Percentiles rank a stretch among this genome's conserved stretches.
Evolutionary conservation across 257 asterid species (phyloP).

Genomic region (Nicotiana otophora): DNA sequence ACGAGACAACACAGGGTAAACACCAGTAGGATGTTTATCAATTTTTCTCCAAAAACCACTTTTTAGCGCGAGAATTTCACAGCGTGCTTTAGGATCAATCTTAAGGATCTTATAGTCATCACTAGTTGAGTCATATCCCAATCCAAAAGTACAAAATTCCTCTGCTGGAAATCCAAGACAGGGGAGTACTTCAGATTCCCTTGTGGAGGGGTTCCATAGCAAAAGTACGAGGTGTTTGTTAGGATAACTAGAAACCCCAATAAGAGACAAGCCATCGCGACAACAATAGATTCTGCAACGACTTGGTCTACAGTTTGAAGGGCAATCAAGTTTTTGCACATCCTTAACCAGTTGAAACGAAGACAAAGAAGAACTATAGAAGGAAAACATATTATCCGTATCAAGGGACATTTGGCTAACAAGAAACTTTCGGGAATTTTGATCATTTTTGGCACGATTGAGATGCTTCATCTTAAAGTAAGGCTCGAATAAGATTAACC

Average conservation of each 20-base stretch:
- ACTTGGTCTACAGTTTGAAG: not conserved
- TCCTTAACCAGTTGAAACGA: not conserved
- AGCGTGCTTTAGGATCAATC: not conserved
- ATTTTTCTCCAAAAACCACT: not conserved
- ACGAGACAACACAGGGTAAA: not conserved
- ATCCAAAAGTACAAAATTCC: not conserved
- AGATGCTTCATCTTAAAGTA: slow-evolving; percentile 14
- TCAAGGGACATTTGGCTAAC: not conserved
- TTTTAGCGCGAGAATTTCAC: not conserved
- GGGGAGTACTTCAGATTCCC: not conserved
- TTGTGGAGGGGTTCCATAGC: not conserved
- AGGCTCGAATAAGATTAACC: slow-evolving; percentile 10
- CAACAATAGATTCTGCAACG: not conserved
- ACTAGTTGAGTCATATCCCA: not conserved
- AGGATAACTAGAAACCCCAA: not conserved
- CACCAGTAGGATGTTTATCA: not conserved
- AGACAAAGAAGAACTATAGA: not conserved
- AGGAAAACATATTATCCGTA: not conserved
- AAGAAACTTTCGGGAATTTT: not conserved
- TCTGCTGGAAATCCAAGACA: not conserved
- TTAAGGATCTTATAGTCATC: not conserved
- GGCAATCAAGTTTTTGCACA: not conserved
- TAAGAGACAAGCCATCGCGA: not conserved
- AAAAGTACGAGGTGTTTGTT: not conserved
- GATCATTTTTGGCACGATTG: not conserved